Percentiles rank a stretch among this genome's conserved stretches.
These are phyloP conservation scores for Tylopilus sp. DNA, from an alignment of 1,284 basidiomycete genomes.

Conservation along the genomic window DNA sequence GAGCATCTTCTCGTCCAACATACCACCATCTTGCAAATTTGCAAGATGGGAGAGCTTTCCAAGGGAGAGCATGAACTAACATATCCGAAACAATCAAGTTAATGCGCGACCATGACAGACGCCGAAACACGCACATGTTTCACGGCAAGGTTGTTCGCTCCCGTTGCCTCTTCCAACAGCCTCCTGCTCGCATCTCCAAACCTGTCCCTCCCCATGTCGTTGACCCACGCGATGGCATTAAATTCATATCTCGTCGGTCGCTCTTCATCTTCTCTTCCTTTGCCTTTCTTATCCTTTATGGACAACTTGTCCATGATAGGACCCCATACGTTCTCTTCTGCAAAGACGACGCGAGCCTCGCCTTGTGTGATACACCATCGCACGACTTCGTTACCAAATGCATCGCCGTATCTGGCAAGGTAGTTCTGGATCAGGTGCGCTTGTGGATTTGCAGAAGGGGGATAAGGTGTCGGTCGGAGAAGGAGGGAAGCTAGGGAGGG, in stretches of 20 bases:
- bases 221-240: constrained; percentile 82
- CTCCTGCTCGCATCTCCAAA: constrained; percentile 67
- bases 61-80: constrained; percentile 85
- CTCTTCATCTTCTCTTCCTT: constrained; percentile 24
- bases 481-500: constrained; percentile 79
- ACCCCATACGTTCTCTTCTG: constrained; percentile 27
- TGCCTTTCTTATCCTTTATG: constrained; percentile 34
- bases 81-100: constrained; percentile 5
- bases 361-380: constrained; percentile 83
- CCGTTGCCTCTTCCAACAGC: constrained; percentile 60
- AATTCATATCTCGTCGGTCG: constrained; percentile 17
- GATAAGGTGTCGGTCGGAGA: constrained; percentile 64
- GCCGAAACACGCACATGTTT: constrained; percentile 61
- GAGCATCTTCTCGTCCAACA: constrained; percentile 48
- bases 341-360: constrained; percentile 38
- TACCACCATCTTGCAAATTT: constrained; percentile 57
- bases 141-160: constrained; percentile 58
- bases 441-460: constrained; percentile 62
- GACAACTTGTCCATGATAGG: constrained; percentile 78
- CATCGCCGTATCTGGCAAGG: constrained; percentile 77
- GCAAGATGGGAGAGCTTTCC: constrained; percentile 87
- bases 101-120: background rate
- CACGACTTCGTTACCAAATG: constrained; percentile 87
- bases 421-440: constrained; percentile 64
- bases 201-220: constrained; percentile 74